Evolutionary conservation across 331 rosid genomes (phyloP), one percentile per base, ranked within the genome.

Genomic region (Quercus lobata): DNA sequence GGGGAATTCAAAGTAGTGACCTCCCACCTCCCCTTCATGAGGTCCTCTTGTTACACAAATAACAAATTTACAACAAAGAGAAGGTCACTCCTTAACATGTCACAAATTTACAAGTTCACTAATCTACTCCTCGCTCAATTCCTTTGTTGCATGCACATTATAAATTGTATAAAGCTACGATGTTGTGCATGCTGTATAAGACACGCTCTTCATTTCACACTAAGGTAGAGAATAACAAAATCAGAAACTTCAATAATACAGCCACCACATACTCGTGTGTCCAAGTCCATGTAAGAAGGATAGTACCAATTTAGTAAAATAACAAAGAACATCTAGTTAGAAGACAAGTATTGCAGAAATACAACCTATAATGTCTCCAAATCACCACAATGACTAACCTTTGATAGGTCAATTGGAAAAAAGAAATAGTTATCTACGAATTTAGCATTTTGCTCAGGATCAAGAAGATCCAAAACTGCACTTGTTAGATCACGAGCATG

Each of bases 361-460:
- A 74, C 41, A 76, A 80, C 71, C 53, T 57, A 57, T 62, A 12
- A n/a, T 34, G 65, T 55, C 76, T 73, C 58, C 34, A 55, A 55
- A 70, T 60, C 55, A 76, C 84, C 76, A 16, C 30, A 29, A 78
- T 32, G 73, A 86, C 89, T 71, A 62, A 96, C 99, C 99, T 96
- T 96, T 65, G 99, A 91, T 73, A 96, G 87, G 88, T 96, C 99
- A 77, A 96, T 96, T 27, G 99, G 91, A 73, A 96, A 98, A 86
- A 91, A 98, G 85, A 96, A 97, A 89, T 93, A 93, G 87, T 96
- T 93, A 80, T 96, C 99, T 71, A 96, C 88, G 79, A 96, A 96
- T 83, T 96, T 96, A 76, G 99, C 98, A 90, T 93, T 96, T 87
- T 96, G 99, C 94, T 96, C 97, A 1, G 97, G 98, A 88, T 96